Evolutionary conservation across 495 filamentous ascomycete genomes (phyloP).

Genomic region (Tuber brumale): DNA sequence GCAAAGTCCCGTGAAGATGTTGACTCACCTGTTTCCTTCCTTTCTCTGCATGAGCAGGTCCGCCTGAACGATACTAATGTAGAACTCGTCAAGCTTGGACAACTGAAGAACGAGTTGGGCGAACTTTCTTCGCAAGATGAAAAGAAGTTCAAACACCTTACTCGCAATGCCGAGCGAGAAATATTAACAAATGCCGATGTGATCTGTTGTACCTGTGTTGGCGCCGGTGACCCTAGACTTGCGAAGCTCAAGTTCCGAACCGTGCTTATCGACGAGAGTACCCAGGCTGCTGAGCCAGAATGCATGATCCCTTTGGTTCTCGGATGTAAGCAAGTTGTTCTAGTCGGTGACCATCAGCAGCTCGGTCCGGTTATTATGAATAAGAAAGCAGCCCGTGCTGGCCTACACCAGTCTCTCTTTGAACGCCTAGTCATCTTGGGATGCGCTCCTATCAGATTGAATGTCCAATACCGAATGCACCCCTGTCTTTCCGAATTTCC

Average conservation of each 20-base stretch:
- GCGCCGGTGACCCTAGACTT: slow-evolving; percentile 90
- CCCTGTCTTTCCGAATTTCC: slow-evolving; percentile 96
- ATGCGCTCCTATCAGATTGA: slow-evolving; percentile 86
- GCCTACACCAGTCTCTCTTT: slow-evolving; percentile 94
- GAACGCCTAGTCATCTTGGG: slow-evolving; percentile 91
- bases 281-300: slow-evolving; percentile 96
- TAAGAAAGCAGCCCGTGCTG: slow-evolving; percentile 98
- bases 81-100: slow-evolving; percentile 81
- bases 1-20: slow-evolving; percentile 98
- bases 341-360: slow-evolving; percentile 98
- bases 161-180: slow-evolving; percentile 86
- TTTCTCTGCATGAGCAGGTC: slow-evolving; percentile 94
- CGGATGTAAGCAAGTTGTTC: slow-evolving; percentile 95
- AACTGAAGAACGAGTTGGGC: slow-evolving; percentile 84
- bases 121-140: slow-evolving; percentile 95
- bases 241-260: slow-evolving; percentile 97
- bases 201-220: slow-evolving; percentile 98
- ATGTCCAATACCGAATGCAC: slow-evolving; percentile 99
- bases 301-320: slow-evolving; percentile 98
- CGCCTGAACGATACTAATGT: slow-evolving; percentile 94
- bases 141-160: slow-evolving; percentile 95
- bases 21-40: slow-evolving; percentile 88
- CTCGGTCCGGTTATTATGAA: slow-evolving; percentile 99
- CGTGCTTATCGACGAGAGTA: slow-evolving; percentile 95
- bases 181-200: slow-evolving; percentile 95